A percentile compares a stretch with the other conserved stretches of the same genome.
These are phyloP conservation scores for Pseudocercospora musae DNA, from an alignment of 2,329 filamentous ascomycete species.

Conservation along the genomic window DNA sequence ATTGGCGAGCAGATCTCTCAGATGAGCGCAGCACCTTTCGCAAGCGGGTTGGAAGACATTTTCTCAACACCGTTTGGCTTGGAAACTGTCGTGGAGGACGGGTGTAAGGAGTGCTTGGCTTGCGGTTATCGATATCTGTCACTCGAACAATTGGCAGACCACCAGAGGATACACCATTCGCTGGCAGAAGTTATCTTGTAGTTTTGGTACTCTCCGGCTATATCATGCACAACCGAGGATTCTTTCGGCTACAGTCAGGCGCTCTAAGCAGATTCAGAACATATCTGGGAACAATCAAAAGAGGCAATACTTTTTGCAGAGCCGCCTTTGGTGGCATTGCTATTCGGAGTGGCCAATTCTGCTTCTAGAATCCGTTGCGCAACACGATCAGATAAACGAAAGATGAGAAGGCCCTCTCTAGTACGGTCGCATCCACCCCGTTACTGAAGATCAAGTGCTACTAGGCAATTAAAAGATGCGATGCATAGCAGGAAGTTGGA, in stretches of 20 bases:
- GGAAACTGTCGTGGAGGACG: background rate
- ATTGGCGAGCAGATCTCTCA: slow-evolving; percentile 12
- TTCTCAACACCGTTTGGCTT: slow-evolving; percentile 1
- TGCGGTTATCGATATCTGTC: slow-evolving; percentile 25
- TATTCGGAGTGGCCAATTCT: background rate
- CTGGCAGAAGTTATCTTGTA: slow-evolving; percentile 24
- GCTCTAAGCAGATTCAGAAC: background rate
- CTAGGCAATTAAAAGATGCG: background rate
- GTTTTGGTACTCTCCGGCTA: slow-evolving; percentile 5
- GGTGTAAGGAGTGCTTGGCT: slow-evolving; percentile 19
- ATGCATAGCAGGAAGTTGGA: background rate
- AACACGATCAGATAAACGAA: background rate
- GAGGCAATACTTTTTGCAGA: background rate
- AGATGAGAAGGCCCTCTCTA: background rate
- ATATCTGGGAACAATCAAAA: background rate
- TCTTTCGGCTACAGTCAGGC: background rate
- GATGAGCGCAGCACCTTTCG: slow-evolving; percentile 17
- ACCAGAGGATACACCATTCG: slow-evolving; percentile 23
- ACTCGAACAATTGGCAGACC: slow-evolving; percentile 24
- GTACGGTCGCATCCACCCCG: background rate
- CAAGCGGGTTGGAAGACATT: slow-evolving; percentile 10
- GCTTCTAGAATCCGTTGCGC: background rate
- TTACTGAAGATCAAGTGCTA: background rate
- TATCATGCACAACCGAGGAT: background rate
- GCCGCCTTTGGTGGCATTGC: background rate